Evolutionary conservation across 768 basidiomycete species (phyloP).

Genomic region (Tricholoma terreum): DNA sequence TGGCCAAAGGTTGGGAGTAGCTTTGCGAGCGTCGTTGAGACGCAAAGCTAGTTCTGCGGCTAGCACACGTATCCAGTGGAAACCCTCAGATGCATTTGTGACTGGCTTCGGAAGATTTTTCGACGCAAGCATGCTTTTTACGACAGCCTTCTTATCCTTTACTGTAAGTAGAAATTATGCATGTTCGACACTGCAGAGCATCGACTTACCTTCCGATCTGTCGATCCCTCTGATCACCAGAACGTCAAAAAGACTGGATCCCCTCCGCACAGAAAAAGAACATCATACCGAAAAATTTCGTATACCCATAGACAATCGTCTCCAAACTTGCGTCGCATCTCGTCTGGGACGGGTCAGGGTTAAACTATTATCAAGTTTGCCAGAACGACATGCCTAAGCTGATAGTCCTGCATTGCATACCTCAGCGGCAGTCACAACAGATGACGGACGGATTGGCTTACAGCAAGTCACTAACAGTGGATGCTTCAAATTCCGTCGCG

Average conservation of each 20-base stretch:
- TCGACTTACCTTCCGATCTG: conserved; percentile 68
- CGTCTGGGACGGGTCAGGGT: conserved; percentile 42
- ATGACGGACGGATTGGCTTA: conserved; percentile 36
- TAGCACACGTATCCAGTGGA: conserved; percentile 89
- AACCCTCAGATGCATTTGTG: conserved; percentile 68
- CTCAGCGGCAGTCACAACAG: conserved; percentile 1
- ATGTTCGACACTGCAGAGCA: neutral
- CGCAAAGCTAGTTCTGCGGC: conserved; percentile 87
- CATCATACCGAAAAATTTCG: conserved; percentile 75
- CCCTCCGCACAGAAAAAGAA: neutral
- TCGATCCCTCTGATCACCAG: conserved; percentile 69
- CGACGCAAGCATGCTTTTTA: conserved; percentile 94
- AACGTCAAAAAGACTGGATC: neutral
- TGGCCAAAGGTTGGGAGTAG: conserved; percentile 80
- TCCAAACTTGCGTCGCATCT: conserved; percentile 78
- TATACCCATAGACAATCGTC: conserved; percentile 89
- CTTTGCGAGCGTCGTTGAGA: conserved; percentile 75
- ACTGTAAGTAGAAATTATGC: conserved; percentile 44
- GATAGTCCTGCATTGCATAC: conserved; percentile 43
- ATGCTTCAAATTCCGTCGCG: conserved; percentile 83
- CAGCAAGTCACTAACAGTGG: conserved; percentile 89
- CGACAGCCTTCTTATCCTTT: conserved; percentile 81
- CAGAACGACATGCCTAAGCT: conserved; percentile 44
- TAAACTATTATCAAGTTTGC: neutral
- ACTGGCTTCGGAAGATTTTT: conserved; percentile 88